Conservation (phyloP, 2,329 filamentous ascomycete species). For the Trichocomaceae sp. region DNA sequence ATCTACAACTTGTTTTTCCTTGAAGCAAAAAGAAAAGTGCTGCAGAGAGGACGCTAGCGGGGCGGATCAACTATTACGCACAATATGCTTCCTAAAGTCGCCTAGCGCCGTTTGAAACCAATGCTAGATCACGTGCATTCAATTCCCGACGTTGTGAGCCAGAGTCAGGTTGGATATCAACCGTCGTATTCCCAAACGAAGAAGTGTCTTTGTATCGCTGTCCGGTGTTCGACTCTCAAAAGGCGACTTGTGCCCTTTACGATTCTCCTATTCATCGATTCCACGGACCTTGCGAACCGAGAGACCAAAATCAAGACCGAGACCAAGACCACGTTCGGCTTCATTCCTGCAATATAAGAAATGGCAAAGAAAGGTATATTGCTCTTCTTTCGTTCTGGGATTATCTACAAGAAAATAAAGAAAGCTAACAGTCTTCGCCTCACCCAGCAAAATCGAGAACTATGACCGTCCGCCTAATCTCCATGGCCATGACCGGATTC, state of each 20-base stretch:
- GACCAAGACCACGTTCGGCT: not conserved
- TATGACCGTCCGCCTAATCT: constrained; percentile 86
- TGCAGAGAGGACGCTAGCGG: too few species aligned
- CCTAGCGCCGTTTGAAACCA: too few species aligned
- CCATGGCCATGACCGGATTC: constrained; percentile 98
- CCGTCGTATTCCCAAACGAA: not conserved
- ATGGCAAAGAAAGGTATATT: constrained; percentile 14
- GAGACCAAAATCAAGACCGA: not conserved
- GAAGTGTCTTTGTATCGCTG: not conserved
- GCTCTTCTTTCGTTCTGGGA: not conserved
- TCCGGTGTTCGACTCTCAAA: too few species aligned
- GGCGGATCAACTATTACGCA: too few species aligned
- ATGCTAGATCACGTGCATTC: too few species aligned
- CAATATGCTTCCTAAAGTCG: too few species aligned
- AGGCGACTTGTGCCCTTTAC: not conserved
- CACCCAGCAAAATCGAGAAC: constrained; percentile 76
- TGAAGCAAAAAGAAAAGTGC: too few species aligned
- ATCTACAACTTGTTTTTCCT: too few species aligned
- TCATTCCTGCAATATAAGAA: not conserved
- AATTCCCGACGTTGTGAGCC: too few species aligned
- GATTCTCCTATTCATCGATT: not conserved
- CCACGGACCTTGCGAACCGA: not conserved
- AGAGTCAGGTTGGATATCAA: too few species aligned
- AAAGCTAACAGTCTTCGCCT: not conserved
- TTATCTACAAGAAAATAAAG: not conserved